Evolutionary conservation across 2,329 filamentous ascomycete genomes (phyloP), one percentile per base, ranked within the genome.

Genomic region (Aspergillus novoparasiticus): DNA sequence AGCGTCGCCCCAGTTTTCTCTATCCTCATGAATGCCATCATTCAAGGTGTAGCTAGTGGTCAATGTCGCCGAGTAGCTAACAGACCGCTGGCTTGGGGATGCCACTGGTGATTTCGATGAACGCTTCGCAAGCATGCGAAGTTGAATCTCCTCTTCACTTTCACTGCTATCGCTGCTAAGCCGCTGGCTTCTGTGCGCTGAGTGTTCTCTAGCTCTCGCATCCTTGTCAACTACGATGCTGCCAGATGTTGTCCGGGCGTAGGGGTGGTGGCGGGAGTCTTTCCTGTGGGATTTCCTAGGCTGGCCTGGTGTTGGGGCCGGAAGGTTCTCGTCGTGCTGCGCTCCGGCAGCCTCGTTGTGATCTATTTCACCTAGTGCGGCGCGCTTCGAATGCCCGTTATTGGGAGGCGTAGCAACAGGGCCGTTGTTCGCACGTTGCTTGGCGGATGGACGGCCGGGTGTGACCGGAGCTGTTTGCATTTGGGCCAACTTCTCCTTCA

Each of bases 241-340:
- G 6, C 76, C 79, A 8, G 83, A 85, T 8, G 83, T 78, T 28
- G 84, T 85, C 61, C 89, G 85, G 58, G 87, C 80, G 77, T 94
- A 91, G 12, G 90, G 88, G 76, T 94, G 87, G 69, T 92, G 90
- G 30, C 90, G 87, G 46, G 85, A 86, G 71, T 94, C 92, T 64
- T 88, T 86, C 61, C 92, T 89, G 68, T 89, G 90, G 19, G 90
- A 91, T 84, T 99, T 98, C 66, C 95, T 89, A 32, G 95, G 95
- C 77, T 99, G 95, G 2, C 95, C 95, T 0, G 95, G 95, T 5
- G 95, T 99, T 3, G 95, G 95, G 0, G 94, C 94, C 3, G 95
- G 95, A 6, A 99, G 86, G 71, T 96, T 96, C 75, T 97, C 94
- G 68, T 97, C 93, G 23, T 72, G 71, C 28, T 78, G 76, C 21